A percentile compares a stretch with the other conserved stretches of the same genome.
phyloP scores from a whole-genome alignment of 2,329 filamentous ascomycete species.

The Cladosporium sp. region DNA sequence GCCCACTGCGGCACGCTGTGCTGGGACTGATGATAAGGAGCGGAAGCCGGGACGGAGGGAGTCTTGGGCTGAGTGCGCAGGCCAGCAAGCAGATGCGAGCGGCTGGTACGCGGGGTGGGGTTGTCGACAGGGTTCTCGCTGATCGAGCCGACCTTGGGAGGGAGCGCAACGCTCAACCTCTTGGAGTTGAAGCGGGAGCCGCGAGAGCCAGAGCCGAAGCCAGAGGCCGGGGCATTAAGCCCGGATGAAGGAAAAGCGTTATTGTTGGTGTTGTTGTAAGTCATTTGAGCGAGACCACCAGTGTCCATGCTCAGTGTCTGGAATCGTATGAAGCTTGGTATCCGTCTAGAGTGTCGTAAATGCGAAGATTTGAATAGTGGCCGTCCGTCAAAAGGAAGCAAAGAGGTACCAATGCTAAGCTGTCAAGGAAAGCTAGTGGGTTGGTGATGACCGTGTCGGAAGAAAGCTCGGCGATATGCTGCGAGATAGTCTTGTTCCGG shows the following conservation, averaged over 20 bases:
- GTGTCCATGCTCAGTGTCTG: constrained; percentile 68
- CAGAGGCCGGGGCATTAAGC: constrained; percentile 61
- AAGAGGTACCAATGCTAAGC: constrained; percentile 12
- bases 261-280: constrained; percentile 62
- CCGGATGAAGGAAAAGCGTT: constrained; percentile 59
- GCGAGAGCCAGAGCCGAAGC: constrained; percentile 78
- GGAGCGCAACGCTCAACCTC: constrained; percentile 74
- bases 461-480: constrained; percentile 18
- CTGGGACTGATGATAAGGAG: constrained; percentile 55
- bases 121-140: constrained; percentile 64
- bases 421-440: constrained; percentile 17
- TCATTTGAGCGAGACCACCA: constrained; percentile 99
- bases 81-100: constrained; percentile 88
- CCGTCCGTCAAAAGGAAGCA: constrained; percentile 6
- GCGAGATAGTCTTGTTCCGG: constrained; percentile 10
- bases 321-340: constrained; percentile 15
- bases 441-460: constrained; percentile 1
- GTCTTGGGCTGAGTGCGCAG: constrained; percentile 92
- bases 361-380: constrained; percentile 3
- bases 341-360: constrained; percentile 14
- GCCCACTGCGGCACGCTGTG: constrained; percentile 45
- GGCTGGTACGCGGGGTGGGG: constrained; percentile 85
- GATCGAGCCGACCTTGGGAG: constrained; percentile 61
- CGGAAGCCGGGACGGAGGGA: constrained; percentile 61
- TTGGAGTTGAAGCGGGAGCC: constrained; percentile 77